phyloP scores from a whole-genome alignment of 352 stramenopile species.

The Phytophthora parvispora region DNA sequence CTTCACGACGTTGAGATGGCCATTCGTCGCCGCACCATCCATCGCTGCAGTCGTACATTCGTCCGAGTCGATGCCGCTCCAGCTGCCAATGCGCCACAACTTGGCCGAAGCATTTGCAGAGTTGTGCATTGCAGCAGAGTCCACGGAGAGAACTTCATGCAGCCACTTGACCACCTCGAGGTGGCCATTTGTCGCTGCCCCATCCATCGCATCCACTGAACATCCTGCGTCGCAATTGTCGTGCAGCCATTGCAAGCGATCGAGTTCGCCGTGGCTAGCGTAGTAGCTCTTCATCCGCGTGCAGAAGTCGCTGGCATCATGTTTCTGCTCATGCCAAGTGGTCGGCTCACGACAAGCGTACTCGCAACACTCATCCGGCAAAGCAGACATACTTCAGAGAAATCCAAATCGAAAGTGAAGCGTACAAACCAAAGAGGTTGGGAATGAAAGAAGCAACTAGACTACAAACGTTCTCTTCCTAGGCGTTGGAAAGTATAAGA shows the following conservation, averaged over 20 bases:
- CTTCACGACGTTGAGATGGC: conserved; percentile 23
- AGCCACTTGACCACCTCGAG: conserved; percentile 21
- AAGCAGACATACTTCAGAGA: neutral
- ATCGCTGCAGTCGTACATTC: conserved; percentile 16
- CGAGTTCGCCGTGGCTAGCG: conserved; percentile 4
- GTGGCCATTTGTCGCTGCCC: conserved; percentile 20
- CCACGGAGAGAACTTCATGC: conserved; percentile 2
- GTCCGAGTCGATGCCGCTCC: neutral
- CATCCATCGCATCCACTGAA: conserved; percentile 18
- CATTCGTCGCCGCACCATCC: conserved; percentile 25
- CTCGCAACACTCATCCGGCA: neutral
- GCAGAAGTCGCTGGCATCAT: conserved; percentile 2
- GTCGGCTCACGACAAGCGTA: neutral
- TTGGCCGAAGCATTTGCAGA: neutral
- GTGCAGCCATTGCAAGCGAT: conserved; percentile 15
- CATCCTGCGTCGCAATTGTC: conserved; percentile 2
- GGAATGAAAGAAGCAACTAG: neutral
- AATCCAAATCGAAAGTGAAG: neutral
- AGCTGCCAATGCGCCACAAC: neutral
- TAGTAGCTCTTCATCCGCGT: conserved; percentile 14
- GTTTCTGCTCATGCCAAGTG: conserved; percentile 6
- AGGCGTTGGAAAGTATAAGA: too few species aligned
- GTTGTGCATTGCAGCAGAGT: neutral
- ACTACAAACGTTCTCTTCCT: too few species aligned
- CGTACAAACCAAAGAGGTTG: neutral